phyloP scores from a whole-genome alignment of 1,139 yeast genomes.

The Blastobotrys raffinosifermentans region DNA sequence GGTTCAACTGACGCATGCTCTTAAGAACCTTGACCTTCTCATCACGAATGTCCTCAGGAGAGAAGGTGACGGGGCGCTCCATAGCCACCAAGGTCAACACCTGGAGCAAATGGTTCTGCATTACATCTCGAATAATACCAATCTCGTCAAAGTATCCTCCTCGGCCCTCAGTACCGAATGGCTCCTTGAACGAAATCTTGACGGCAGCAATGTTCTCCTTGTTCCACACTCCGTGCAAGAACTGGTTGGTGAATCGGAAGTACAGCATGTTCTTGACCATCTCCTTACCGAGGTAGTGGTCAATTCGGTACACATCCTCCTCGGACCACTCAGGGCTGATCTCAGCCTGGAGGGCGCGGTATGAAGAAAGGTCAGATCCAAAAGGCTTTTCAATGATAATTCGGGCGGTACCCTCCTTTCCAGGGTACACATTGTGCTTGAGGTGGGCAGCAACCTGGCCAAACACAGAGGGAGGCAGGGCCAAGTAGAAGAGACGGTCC shows the following conservation, averaged over 20 bases:
- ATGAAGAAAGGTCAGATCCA: constrained; percentile 81
- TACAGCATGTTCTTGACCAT: constrained; percentile 92
- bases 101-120: constrained; percentile 96
- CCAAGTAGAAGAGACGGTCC: constrained; percentile 78
- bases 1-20: constrained; percentile 65
- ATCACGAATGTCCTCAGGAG: constrained; percentile 90
- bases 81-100: constrained; percentile 85
- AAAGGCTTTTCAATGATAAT: constrained; percentile 95
- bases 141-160: constrained; percentile 96
- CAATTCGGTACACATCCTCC: constrained; percentile 90
- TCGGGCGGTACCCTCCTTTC: constrained; percentile 60
- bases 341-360: constrained; percentile 67
- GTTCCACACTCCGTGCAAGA: constrained; percentile 84
- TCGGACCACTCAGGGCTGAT: constrained; percentile 85
- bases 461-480: constrained; percentile 92
- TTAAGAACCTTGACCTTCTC: constrained; percentile 91
- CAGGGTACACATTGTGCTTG: constrained; percentile 63
- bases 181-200: constrained; percentile 90
- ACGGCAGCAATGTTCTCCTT: constrained; percentile 68
- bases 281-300: constrained; percentile 95
- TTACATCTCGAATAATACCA: constrained; percentile 95
- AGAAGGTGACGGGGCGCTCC: constrained; percentile 90
- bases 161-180: constrained; percentile 97
- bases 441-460: constrained; percentile 69
- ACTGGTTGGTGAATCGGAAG: constrained; percentile 82